A percentile compares a stretch with the other conserved stretches of the same genome.
phyloP scores from a whole-genome alignment of 306 rosid species.

The Casuarina equisetifolia region DNA sequence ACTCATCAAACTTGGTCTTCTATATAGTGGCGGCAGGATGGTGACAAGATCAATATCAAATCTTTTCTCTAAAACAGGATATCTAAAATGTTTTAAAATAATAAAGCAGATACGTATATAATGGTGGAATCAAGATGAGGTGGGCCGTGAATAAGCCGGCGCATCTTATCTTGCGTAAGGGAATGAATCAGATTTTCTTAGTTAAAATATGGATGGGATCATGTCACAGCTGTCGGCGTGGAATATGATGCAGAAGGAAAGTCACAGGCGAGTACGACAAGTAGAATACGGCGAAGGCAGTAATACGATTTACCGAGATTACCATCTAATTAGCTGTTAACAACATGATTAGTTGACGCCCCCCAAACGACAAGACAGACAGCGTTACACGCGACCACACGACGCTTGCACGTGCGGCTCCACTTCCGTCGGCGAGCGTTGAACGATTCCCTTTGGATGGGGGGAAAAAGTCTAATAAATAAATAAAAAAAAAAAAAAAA shows the following conservation, averaged over 20 bases:
- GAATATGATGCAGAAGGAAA: not conserved
- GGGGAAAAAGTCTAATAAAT: too few species aligned
- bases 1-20: too few species aligned
- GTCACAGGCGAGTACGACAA: not conserved
- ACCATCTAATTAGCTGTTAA: not conserved
- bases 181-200: too few species aligned
- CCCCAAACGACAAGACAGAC: not conserved
- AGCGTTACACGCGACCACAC: not conserved
- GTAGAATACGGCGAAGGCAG: not conserved
- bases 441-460: too few species aligned
- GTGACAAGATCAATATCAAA: too few species aligned
- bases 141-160: too few species aligned
- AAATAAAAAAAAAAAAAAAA: too few species aligned
- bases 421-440: not conserved
- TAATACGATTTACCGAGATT: not conserved
- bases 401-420: not conserved
- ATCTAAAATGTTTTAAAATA: too few species aligned
- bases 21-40: too few species aligned
- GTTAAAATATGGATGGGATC: not conserved
- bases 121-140: not conserved
- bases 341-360: not conserved
- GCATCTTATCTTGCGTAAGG: not conserved
- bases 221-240: not conserved
- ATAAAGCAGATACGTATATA: too few species aligned
- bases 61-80: too few species aligned